A percentile compares a stretch with the other conserved stretches of the same genome.
These are phyloP conservation scores for Stachybotrys chartarum DNA, from an alignment of 2,329 filamentous ascomycete genomes.

Conservation along the genomic window DNA sequence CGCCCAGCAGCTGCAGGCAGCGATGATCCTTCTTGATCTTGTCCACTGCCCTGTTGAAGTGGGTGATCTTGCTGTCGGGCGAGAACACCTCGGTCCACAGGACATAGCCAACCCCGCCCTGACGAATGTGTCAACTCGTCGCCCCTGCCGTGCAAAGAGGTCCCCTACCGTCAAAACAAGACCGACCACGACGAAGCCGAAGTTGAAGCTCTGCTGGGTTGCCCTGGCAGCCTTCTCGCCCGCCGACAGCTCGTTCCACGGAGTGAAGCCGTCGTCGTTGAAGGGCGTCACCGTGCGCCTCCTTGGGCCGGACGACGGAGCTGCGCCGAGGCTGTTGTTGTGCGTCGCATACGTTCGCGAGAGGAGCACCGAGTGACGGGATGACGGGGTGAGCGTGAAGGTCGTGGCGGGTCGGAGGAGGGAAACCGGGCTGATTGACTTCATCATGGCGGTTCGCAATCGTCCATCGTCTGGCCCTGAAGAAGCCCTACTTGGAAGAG, in stretches of 20 bases:
- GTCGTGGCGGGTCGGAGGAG: constrained; percentile 24
- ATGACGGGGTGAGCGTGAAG: constrained; percentile 14
- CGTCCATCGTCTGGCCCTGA: constrained; percentile 23
- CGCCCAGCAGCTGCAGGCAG: constrained; percentile 69
- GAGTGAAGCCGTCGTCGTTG: constrained; percentile 76
- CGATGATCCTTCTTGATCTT: constrained; percentile 66
- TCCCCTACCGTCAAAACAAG: constrained; percentile 61
- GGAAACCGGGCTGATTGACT: constrained; percentile 29
- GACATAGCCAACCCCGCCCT: constrained; percentile 72
- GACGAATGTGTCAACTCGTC: constrained; percentile 3
- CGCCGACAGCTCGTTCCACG: constrained; percentile 69
- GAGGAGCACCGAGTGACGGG: constrained; percentile 27
- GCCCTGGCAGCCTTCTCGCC: constrained; percentile 77
- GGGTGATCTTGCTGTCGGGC: constrained; percentile 73
- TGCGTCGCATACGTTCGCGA: constrained; percentile 54
- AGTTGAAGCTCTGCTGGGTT: constrained; percentile 87
- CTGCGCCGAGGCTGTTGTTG: constrained; percentile 29
- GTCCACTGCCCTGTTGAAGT: constrained; percentile 83
- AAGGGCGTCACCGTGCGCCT: constrained; percentile 72
- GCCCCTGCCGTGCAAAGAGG: neutral
- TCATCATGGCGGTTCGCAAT: constrained; percentile 35
- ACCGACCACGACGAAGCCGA: constrained; percentile 69
- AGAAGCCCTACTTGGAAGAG: neutral
- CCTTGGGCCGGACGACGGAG: constrained; percentile 33
- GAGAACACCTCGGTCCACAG: constrained; percentile 80